A percentile compares a stretch with the other conserved stretches of the same genome.
phyloP scores from a whole-genome alignment of 108 stramenopile genomes.

The Conticribra weissflogii region DNA sequence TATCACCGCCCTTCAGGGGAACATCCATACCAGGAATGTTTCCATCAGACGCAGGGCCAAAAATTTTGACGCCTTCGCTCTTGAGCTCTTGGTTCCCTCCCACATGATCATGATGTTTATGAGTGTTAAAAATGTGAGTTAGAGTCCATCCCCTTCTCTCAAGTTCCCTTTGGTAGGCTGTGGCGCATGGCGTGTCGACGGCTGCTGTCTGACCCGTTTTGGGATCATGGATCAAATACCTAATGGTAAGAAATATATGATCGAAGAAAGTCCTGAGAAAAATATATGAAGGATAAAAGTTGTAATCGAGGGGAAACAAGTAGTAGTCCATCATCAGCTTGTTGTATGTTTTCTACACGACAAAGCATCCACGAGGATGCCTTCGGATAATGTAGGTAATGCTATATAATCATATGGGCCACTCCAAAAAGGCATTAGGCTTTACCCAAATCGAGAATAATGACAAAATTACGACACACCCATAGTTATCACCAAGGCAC shows the following conservation, averaged over 20 bases:
- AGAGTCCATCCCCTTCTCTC: slow-evolving; percentile 69
- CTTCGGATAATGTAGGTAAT: slow-evolving; percentile 45
- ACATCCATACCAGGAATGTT: slow-evolving; percentile 73
- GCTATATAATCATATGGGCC: slow-evolving; percentile 26
- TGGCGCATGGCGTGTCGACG: slow-evolving; percentile 79
- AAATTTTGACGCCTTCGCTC: slow-evolving; percentile 51
- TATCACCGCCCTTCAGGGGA: slow-evolving; percentile 59
- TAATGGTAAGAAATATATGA: no score
- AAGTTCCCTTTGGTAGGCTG: slow-evolving; percentile 59
- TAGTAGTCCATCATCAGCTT: slow-evolving; percentile 33
- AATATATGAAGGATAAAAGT: not conserved
- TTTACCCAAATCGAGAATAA: no score
- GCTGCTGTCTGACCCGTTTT: slow-evolving; percentile 77
- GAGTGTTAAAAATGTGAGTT: slow-evolving; percentile 84
- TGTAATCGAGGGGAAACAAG: not conserved
- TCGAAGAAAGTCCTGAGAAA: not conserved
- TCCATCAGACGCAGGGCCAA: slow-evolving; percentile 67
- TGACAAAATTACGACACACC: no score
- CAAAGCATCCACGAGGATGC: slow-evolving; percentile 15
- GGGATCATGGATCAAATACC: slow-evolving; percentile 76
- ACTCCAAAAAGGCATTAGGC: no score
- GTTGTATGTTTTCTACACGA: slow-evolving; percentile 18
- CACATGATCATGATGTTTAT: slow-evolving; percentile 77
- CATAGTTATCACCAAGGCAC: slow-evolving; percentile 78
- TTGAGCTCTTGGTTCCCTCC: slow-evolving; percentile 79